Evolutionary conservation across 2,329 filamentous ascomycete species (phyloP), one percentile per base, ranked within the genome.

Genomic region (Akanthomyces muscarius): DNA sequence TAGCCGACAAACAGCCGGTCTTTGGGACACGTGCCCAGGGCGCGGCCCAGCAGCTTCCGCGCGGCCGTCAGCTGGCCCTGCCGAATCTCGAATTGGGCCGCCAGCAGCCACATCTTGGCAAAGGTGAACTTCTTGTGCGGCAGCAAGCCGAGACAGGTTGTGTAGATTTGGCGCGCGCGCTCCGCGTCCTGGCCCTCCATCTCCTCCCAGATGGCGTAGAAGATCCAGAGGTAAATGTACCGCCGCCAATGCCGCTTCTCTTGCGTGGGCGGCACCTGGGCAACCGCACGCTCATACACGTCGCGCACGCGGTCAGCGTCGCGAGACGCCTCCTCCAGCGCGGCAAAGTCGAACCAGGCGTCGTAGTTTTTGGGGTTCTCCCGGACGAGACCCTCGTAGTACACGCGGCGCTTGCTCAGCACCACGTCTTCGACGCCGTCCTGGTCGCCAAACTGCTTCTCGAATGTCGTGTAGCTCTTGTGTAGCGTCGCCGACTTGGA

Each of bases 71-170:
- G 82, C 68, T 97, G 85, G 73, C 89, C 86, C 71, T 97, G 93
- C 14, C 95, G 89, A 42, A 98, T 83, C 72, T 98, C 93, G 68
- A 98, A 97, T 65, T 96, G 90, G 1, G 94, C 92, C 70, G 94
- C 96, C 77, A 96, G 82, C 51, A 98, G 81, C 95, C 95, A 99
- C 56, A 98, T 81, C 75, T 99, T 99, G 73, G 92, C 91, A 74
- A 98, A 99, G 0, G 95, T 98, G 77, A 98, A 99, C 71, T 91
- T 91, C 74, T 96, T 96, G 80, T 99, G 95, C 0, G 95, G 95
- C 68, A 99, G 89, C 52, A 98, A 79, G 65, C 89, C 89, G 53
- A 98, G 77, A 69, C 92, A 96, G 68, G 95, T 91, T 68, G 89
- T 87, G 78, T 98, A 99, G 65, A 99, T 92, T 73, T 97, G 91